Conservation (phyloP, 306 rosid species). For the Crataegus laevigata region DNA sequence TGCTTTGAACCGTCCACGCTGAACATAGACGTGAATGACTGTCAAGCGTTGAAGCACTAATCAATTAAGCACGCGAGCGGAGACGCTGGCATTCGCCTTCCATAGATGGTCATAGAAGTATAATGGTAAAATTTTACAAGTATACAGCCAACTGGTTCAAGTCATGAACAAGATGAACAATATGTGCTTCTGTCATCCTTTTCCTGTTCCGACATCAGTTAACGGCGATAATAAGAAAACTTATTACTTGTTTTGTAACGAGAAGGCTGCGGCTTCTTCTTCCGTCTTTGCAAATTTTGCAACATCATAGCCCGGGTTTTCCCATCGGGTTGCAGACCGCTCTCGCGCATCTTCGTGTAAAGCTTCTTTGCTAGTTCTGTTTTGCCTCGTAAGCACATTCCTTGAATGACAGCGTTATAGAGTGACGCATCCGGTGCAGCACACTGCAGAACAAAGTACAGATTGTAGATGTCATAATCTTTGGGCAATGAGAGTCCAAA, state of each 20-base stretch:
- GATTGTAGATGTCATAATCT: background rate
- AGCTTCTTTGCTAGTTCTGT: slow-evolving; percentile 48
- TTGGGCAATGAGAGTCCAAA: background rate
- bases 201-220: slow-evolving; percentile 17
- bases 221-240: background rate
- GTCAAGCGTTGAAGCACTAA: background rate
- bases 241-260: slow-evolving; percentile 15
- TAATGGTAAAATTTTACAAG: background rate
- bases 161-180: background rate
- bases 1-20: background rate
- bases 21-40: background rate
- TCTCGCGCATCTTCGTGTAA: slow-evolving; percentile 47
- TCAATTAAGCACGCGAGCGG: background rate
- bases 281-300: slow-evolving; percentile 29
- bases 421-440: slow-evolving; percentile 45
- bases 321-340: slow-evolving; percentile 55
- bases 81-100: background rate
- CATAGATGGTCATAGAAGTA: background rate
- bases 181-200: slow-evolving; percentile 1
- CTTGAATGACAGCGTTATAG: slow-evolving; percentile 72
- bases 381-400: slow-evolving; percentile 64
- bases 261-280: slow-evolving; percentile 13
- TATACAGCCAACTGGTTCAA: background rate
- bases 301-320: slow-evolving; percentile 73
- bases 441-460: slow-evolving; percentile 32